Evolutionary conservation across 2,329 filamentous ascomycete species (phyloP).

Genomic region (Botrytis byssoidea): DNA sequence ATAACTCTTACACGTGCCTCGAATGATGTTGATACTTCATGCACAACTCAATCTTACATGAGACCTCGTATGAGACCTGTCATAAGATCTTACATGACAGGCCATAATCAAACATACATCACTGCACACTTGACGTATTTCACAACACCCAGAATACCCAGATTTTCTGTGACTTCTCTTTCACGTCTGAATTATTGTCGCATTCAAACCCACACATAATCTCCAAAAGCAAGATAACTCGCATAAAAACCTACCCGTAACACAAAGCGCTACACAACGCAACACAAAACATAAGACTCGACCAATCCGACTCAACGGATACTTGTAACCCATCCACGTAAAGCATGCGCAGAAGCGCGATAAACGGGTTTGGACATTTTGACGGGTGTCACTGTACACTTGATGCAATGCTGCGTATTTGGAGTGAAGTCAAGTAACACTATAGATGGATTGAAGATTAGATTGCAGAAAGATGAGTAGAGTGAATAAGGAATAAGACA

Average conservation of each 20-base stretch:
- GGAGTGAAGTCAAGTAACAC: background rate
- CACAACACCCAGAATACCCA: background rate
- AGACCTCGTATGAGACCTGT: background rate
- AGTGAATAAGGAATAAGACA: no score
- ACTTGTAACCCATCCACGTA: background rate
- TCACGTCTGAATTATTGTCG: no score
- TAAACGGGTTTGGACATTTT: background rate
- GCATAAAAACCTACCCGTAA: background rate
- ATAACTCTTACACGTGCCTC: background rate
- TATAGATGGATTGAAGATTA: background rate
- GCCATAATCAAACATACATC: background rate
- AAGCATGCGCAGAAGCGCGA: background rate
- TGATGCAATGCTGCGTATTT: background rate
- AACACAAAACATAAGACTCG: background rate
- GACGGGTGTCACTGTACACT: constrained; percentile 6
- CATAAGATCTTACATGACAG: background rate
- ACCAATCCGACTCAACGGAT: background rate
- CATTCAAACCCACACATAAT: background rate
- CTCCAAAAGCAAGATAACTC: background rate
- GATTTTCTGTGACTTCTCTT: background rate
- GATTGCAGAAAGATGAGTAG: background rate
- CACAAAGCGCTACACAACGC: background rate
- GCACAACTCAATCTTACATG: background rate
- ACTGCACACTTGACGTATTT: background rate
- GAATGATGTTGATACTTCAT: background rate